Evolutionary conservation across 257 asterid species (phyloP).

Genomic region (Plantago elongata): DNA sequence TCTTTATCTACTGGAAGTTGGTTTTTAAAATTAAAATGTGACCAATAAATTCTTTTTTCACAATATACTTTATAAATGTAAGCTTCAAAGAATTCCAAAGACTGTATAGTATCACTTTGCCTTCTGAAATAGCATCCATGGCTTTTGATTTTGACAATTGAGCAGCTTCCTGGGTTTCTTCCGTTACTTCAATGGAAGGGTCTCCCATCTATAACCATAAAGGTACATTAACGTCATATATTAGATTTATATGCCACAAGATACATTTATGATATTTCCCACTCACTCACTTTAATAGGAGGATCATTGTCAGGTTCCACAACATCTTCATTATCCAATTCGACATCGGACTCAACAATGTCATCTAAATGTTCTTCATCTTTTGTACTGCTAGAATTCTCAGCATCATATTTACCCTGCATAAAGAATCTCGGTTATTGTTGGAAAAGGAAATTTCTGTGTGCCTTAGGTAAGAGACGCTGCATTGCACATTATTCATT

Average conservation of each 20-base stretch:
- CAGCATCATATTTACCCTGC: constrained; percentile 35
- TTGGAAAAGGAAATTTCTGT: constrained; percentile 1
- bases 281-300: constrained; percentile 49
- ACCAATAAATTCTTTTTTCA: neutral
- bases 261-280: constrained; percentile 10
- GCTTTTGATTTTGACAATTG: constrained; percentile 44
- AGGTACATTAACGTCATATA: neutral
- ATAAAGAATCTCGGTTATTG: constrained; percentile 5
- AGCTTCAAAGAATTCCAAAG: neutral
- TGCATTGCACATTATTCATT: neutral
- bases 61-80: neutral
- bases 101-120: constrained; percentile 22
- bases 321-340: constrained; percentile 53
- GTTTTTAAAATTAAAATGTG: neutral
- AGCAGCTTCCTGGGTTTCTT: constrained; percentile 45
- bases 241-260: neutral
- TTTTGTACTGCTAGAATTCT: constrained; percentile 15
- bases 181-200: constrained; percentile 45
- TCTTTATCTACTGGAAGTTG: too few relatives aligned
- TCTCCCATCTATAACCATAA: constrained; percentile 56
- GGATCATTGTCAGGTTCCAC: constrained; percentile 68
- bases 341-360: constrained; percentile 72
- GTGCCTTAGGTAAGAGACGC: neutral
- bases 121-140: constrained; percentile 49
- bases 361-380: constrained; percentile 35